phyloP scores from a whole-genome alignment of 106 monocot species.

The Platanthera guangdongensis region DNA sequence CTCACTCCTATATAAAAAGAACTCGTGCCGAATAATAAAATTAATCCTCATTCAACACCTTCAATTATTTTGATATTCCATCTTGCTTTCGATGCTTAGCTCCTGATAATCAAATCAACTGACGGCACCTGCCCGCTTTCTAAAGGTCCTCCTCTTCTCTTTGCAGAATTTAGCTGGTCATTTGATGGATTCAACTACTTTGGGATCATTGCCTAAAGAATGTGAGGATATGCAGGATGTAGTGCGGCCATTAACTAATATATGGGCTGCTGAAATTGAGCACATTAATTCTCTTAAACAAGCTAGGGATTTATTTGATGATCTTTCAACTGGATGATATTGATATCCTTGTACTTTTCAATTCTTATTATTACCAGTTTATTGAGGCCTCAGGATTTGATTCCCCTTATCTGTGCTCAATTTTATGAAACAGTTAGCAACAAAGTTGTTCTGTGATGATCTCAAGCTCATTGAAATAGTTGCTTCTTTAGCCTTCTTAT shows the following conservation, averaged over 20 bases:
- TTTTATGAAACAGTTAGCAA: not conserved
- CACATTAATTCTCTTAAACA: conserved; percentile 36
- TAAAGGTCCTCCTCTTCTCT: not conserved
- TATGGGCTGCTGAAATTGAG: conserved; percentile 49
- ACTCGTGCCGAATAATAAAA: too few relatives aligned
- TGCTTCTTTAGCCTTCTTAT: too few relatives aligned
- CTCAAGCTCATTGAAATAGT: too few relatives aligned
- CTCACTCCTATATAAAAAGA: too few relatives aligned
- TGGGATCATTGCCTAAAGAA: conserved; percentile 15
- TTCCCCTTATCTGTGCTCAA: not conserved
- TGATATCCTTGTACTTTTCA: not conserved
- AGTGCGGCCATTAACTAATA: conserved; percentile 21
- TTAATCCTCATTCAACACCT: not conserved
- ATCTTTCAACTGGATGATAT: conserved; percentile 23
- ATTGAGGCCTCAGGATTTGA: not conserved
- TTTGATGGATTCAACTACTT: conserved; percentile 31
- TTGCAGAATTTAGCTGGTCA: conserved; percentile 48
- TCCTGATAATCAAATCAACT: not conserved
- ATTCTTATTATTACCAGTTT: not conserved
- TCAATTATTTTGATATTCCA: not conserved
- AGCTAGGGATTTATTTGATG: conserved; percentile 34
- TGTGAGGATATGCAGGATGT: conserved; percentile 12
- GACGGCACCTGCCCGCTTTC: not conserved
- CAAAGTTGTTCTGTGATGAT: too few relatives aligned
- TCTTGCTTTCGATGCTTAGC: not conserved